Conservation (phyloP, 176 grass and related monocot species). For the Paspalum notatum region DNA sequence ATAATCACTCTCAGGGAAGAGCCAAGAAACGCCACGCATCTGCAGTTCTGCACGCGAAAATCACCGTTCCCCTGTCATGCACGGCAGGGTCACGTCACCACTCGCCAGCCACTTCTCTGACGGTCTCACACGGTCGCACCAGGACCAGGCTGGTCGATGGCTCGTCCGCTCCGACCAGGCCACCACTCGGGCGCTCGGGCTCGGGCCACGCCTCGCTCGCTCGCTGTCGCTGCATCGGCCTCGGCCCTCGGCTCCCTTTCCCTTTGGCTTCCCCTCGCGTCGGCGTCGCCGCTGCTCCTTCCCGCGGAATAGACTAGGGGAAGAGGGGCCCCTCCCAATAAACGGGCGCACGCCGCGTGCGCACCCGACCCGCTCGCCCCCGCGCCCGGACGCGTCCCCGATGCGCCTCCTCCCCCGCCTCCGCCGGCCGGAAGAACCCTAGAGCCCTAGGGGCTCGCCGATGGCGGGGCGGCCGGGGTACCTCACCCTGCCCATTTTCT, state of each 20-base stretch:
- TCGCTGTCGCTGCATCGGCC: too few species aligned
- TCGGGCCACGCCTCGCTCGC: too few species aligned
- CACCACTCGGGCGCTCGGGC: too few species aligned
- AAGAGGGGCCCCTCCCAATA: background rate
- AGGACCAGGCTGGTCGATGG: too few species aligned
- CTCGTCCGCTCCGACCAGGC: too few species aligned
- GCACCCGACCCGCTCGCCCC: conserved; percentile 34
- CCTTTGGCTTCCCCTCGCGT: too few species aligned
- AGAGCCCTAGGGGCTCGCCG: conserved; percentile 7
- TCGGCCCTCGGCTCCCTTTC: too few species aligned
- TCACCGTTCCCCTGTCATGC: background rate
- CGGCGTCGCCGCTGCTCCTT: background rate
- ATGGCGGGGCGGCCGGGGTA: conserved; percentile 71
- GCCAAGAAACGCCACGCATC: background rate
- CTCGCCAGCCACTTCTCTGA: too few species aligned
- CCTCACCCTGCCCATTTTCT: conserved; percentile 84
- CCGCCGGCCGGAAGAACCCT: conserved; percentile 52
- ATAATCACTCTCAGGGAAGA: background rate
- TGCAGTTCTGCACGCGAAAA: background rate
- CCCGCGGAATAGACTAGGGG: conserved; percentile 36
- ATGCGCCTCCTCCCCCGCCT: conserved; percentile 37
- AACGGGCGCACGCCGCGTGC: conserved; percentile 44
- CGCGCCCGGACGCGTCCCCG: conserved; percentile 29
- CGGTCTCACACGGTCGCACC: too few species aligned
- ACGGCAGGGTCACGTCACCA: background rate